These are phyloP conservation scores for Xylaria arbuscula DNA, from an alignment of 2,329 filamentous ascomycete genomes.

Conservation along the genomic window DNA sequence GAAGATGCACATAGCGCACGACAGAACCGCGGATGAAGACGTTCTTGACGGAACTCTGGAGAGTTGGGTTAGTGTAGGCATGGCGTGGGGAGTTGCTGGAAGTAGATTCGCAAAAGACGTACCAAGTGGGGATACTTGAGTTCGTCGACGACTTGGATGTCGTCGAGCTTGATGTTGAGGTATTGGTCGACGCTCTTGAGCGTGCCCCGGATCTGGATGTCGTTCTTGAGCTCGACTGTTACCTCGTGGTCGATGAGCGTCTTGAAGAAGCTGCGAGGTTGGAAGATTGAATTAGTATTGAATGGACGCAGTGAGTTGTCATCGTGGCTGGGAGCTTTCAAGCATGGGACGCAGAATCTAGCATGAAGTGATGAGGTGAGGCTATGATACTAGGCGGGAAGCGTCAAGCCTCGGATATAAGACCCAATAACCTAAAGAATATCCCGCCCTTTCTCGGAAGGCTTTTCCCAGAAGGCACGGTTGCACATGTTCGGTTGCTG, in stretches of 20 bases:
- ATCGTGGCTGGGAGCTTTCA: no score
- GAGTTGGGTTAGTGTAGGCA: conserved; percentile 6
- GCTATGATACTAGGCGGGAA: conserved; percentile 3
- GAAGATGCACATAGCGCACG: conserved; percentile 91
- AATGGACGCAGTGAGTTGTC: background rate
- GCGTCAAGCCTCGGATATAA: background rate
- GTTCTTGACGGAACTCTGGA: conserved; percentile 83
- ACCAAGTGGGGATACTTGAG: conserved; percentile 94
- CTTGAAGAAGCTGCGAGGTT: conserved; percentile 87
- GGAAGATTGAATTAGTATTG: conserved; percentile 18
- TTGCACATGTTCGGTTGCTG: background rate
- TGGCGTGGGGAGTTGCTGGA: no score
- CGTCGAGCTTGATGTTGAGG: conserved; percentile 98
- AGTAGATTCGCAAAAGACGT: conserved; percentile 41
- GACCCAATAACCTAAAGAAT: background rate
- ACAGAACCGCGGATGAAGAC: conserved; percentile 95
- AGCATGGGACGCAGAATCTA: no score
- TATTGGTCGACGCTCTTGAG: conserved; percentile 99
- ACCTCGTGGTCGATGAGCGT: conserved; percentile 97
- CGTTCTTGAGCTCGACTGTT: conserved; percentile 98
- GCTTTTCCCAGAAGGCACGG: background rate
- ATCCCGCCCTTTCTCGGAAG: background rate
- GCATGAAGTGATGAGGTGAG: background rate
- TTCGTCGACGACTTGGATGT: conserved; percentile 92
- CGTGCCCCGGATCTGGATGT: conserved; percentile 94